These are phyloP conservation scores for Sophora flavescens DNA, from an alignment of 306 rosid genomes.

Conservation along the genomic window DNA sequence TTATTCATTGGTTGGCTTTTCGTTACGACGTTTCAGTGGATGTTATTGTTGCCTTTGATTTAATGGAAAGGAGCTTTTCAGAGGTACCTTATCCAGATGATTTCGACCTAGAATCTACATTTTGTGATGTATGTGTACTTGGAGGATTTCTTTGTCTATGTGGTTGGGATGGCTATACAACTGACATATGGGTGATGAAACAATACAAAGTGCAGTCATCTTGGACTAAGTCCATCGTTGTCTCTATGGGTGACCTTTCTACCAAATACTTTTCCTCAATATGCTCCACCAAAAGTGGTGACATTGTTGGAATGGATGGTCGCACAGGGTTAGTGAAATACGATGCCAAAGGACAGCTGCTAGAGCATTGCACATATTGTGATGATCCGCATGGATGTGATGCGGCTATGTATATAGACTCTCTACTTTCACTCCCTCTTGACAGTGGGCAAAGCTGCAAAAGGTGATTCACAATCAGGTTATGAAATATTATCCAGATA, in stretches of 20 bases:
- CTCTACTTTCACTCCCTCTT: constrained; percentile 39
- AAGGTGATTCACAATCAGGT: not conserved
- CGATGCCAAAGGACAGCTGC: not conserved
- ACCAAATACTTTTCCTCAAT: not conserved
- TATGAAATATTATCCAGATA: not conserved
- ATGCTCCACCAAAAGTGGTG: constrained; percentile 25
- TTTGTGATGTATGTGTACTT: not conserved
- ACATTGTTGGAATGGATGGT: constrained; percentile 17
- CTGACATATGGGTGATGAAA: constrained; percentile 44
- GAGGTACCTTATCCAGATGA: constrained; percentile 15
- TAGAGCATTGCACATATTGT: not conserved
- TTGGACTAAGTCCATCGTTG: constrained; percentile 38
- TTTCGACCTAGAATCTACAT: not conserved
- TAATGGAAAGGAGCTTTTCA: not conserved
- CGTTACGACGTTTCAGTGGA: not conserved
- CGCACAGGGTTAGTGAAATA: constrained; percentile 12
- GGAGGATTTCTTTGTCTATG: constrained; percentile 17
- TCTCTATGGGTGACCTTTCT: not conserved
- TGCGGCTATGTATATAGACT: constrained; percentile 23
- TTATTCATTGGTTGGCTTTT: constrained; percentile 19
- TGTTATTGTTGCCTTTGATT: constrained; percentile 39
- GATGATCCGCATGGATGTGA: not conserved
- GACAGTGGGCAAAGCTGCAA: not conserved
- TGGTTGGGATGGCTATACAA: not conserved
- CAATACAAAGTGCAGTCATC: constrained; percentile 39